Evolutionary conservation across 257 asterid genomes (phyloP).

Genomic region (Solanum neorickii): DNA sequence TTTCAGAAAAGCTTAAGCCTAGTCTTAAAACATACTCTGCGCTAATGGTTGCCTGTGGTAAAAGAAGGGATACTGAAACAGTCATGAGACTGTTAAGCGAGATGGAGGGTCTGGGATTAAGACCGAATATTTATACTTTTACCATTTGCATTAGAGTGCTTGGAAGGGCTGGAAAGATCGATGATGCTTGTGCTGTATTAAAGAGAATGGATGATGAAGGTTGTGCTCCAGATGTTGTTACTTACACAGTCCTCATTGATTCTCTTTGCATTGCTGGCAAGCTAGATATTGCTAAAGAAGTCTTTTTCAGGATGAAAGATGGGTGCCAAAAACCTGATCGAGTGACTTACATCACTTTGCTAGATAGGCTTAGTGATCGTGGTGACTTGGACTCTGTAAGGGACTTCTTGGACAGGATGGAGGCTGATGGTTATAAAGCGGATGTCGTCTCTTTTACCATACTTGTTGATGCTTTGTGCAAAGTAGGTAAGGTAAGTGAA

Average conservation of each 20-base stretch:
- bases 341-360: constrained; percentile 80
- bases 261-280: constrained; percentile 91
- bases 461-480: constrained; percentile 70
- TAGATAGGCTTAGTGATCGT: constrained; percentile 63
- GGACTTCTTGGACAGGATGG: constrained; percentile 67
- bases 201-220: constrained; percentile 83
- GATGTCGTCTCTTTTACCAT: constrained; percentile 86
- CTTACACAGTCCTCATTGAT: constrained; percentile 87
- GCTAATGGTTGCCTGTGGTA: constrained; percentile 89
- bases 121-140: constrained; percentile 85
- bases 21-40: constrained; percentile 95
- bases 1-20: constrained; percentile 69
- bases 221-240: constrained; percentile 88
- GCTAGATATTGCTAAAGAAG: constrained; percentile 56
- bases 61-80: constrained; percentile 61
- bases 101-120: constrained; percentile 72
- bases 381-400: constrained; percentile 63
- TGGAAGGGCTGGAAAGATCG: constrained; percentile 80
- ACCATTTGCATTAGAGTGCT: constrained; percentile 91
- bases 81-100: constrained; percentile 70
- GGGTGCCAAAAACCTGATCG: constrained; percentile 81
- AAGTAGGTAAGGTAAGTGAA: constrained; percentile 52
- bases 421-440: constrained; percentile 64
- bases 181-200: constrained; percentile 52
- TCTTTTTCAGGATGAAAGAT: constrained; percentile 63